These are phyloP conservation scores for Globisporangium acanthophoron DNA, from an alignment of 352 stramenopile genomes.

Conservation along the genomic window DNA sequence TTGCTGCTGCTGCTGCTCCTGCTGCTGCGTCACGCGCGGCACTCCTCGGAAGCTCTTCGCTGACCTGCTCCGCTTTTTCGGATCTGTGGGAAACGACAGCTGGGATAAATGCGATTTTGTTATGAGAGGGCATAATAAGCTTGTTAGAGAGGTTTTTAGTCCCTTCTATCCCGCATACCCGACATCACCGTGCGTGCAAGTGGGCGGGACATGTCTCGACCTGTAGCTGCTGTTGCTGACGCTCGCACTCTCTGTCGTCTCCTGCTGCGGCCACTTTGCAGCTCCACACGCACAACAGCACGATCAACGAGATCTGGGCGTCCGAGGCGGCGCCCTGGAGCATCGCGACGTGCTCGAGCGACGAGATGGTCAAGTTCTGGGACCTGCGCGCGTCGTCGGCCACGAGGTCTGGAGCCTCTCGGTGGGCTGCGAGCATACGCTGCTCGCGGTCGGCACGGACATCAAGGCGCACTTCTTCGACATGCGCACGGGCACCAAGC, in stretches of 20 bases:
- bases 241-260: neutral
- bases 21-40: neutral
- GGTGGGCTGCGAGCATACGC: constrained; percentile 68
- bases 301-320: constrained; percentile 80
- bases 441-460: constrained; percentile 66
- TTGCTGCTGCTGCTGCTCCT: neutral
- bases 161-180: too few relatives aligned
- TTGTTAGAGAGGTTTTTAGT: too few relatives aligned
- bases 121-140: too few relatives aligned
- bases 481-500: constrained; percentile 49
- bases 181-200: too few relatives aligned
- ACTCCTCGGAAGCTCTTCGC: too few relatives aligned
- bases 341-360: constrained; percentile 78
- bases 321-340: constrained; percentile 55
- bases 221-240: too few relatives aligned
- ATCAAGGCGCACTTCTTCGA: constrained; percentile 82
- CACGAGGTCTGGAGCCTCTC: constrained; percentile 79
- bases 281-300: constrained; percentile 71
- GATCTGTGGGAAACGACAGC: too few relatives aligned
- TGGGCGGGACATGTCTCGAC: too few relatives aligned
- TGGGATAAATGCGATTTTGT: too few relatives aligned
- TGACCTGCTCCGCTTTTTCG: too few relatives aligned
- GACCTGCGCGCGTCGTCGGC: constrained; percentile 45
- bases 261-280: constrained; percentile 4
- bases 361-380: constrained; percentile 85